A percentile compares a stretch with the other conserved stretches of the same genome.
Evolutionary conservation across 345 rosid genomes (phyloP).

Genomic region (Heritiera fomes): DNA sequence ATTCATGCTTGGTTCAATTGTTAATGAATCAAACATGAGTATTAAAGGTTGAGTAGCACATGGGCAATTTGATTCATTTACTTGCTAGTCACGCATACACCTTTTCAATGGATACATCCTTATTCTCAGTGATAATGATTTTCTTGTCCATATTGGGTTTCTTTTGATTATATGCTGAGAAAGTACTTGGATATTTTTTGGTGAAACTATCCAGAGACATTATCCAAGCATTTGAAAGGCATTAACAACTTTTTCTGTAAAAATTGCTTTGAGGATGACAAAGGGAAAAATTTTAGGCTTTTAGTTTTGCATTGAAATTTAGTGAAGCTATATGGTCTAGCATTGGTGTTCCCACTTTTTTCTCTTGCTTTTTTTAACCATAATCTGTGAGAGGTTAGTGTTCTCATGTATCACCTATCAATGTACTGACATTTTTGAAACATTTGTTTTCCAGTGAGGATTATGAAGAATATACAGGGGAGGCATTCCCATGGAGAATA

Average conservation of each 20-base stretch:
- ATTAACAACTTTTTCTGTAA: not conserved
- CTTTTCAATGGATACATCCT: not conserved
- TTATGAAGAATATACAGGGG: slow-evolving; percentile 47
- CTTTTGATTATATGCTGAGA: not conserved
- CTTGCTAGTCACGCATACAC: not conserved
- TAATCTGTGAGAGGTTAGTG: not conserved
- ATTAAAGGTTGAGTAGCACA: not conserved
- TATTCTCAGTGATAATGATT: not conserved
- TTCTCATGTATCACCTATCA: slow-evolving; percentile 11
- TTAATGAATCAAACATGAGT: not conserved
- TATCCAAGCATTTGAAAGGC: not conserved
- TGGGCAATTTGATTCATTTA: not conserved
- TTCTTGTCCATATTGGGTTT: not conserved
- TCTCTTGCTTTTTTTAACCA: slow-evolving; percentile 14
- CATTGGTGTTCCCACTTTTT: not conserved
- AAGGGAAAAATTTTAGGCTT: not conserved
- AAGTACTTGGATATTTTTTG: not conserved
- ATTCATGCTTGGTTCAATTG: not conserved
- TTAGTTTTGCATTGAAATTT: slow-evolving; percentile 12
- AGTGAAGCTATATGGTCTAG: not conserved
- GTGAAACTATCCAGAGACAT: not conserved
- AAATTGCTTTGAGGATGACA: not conserved
- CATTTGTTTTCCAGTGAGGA: slow-evolving; percentile 61
- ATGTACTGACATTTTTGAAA: slow-evolving; percentile 10
- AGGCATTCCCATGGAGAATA: slow-evolving; percentile 78